These are phyloP conservation scores for Phytomonas francai DNA, from an alignment of 208 protist genomes.

Conservation along the genomic window DNA sequence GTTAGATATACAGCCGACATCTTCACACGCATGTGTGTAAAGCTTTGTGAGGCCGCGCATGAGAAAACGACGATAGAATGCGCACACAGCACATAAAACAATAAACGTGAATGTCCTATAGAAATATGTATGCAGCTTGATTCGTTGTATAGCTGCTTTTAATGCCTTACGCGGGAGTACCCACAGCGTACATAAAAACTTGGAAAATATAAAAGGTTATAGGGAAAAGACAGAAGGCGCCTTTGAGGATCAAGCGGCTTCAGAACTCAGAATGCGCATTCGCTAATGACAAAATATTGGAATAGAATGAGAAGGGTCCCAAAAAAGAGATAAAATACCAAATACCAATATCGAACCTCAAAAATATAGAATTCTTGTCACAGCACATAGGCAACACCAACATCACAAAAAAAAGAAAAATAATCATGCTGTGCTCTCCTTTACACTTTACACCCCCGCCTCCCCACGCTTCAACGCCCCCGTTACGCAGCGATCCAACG, in stretches of 20 bases:
- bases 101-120: not conserved
- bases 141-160: not conserved
- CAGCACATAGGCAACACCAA: not conserved
- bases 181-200: not conserved
- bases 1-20: constrained; percentile 48
- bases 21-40: constrained; percentile 59
- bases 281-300: not conserved
- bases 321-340: not conserved
- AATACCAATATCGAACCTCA: not conserved
- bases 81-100: not conserved
- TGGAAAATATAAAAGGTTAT: not conserved
- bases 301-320: not conserved
- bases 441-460: not conserved
- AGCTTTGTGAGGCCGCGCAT: constrained; percentile 62
- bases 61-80: not conserved
- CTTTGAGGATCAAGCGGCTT: not conserved
- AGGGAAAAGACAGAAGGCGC: not conserved
- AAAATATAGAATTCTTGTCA: not conserved
- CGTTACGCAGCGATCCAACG: constrained; percentile 64
- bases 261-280: not conserved
- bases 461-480: constrained; percentile 44
- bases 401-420: not conserved
- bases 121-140: not conserved
- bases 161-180: not conserved
- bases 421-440: not conserved